Evolutionary conservation across 2,329 filamentous ascomycete genomes (phyloP).

Genomic region (Aspergillaceae sp.): DNA sequence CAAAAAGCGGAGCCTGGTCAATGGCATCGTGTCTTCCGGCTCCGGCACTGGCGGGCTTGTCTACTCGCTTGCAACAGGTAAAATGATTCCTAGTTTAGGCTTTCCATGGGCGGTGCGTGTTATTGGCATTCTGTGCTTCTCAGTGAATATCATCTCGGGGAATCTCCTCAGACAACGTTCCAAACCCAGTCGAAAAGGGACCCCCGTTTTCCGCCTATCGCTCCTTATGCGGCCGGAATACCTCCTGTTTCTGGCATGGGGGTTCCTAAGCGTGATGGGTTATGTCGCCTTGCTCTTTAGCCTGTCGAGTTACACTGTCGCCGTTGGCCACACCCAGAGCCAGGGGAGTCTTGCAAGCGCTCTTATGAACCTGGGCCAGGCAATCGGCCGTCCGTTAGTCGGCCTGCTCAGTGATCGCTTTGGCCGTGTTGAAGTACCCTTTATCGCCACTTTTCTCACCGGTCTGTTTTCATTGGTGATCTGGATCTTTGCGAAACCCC

Average conservation of each 20-base stretch:
- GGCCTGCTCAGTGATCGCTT: conserved; percentile 55
- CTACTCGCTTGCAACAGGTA: conserved; percentile 50
- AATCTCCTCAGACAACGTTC: conserved; percentile 42
- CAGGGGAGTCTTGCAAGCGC: conserved; percentile 56
- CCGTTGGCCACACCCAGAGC: conserved; percentile 49
- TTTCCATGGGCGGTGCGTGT: conserved; percentile 55
- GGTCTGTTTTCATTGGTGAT: conserved; percentile 52
- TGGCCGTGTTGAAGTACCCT: conserved; percentile 56
- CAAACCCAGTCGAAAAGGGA: conserved; percentile 18
- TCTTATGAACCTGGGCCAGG: conserved; percentile 55
- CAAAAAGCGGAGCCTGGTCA: conserved; percentile 49
- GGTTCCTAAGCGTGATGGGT: conserved; percentile 54
- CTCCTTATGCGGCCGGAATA: conserved; percentile 32
- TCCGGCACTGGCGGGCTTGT: conserved; percentile 52
- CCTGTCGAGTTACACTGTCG: conserved; percentile 53
- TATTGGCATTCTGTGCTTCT: conserved; percentile 47
- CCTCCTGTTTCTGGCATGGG: conserved; percentile 50
- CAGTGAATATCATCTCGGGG: conserved; percentile 45
- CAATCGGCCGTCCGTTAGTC: conserved; percentile 48
- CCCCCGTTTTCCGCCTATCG: not conserved
- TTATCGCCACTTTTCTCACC: conserved; percentile 45
- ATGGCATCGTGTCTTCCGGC: conserved; percentile 51
- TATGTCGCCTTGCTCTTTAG: conserved; percentile 59
- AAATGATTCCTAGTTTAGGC: conserved; percentile 49
- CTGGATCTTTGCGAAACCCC: conserved; percentile 53